Evolutionary conservation across 345 rosid species (phyloP).

Genomic region (Moricandia arvensis): DNA sequence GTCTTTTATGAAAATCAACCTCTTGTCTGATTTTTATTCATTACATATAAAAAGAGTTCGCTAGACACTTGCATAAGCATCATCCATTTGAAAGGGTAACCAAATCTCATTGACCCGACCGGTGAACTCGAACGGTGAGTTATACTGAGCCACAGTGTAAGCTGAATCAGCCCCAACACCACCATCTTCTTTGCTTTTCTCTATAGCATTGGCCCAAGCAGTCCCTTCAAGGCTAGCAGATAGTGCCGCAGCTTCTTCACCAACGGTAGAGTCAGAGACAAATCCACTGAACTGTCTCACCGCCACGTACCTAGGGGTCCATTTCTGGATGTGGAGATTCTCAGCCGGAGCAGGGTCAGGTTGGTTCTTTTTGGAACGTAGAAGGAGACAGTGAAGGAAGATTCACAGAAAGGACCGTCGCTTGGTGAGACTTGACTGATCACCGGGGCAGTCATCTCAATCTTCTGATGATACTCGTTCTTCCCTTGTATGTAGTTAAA

Average conservation of each 20-base stretch:
- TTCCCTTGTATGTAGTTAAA: conserved; percentile 85
- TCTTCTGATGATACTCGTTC: conserved; percentile 51
- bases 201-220: conserved; percentile 57
- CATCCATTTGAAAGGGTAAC: conserved; percentile 52
- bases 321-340: conserved; percentile 66
- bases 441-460: conserved; percentile 94
- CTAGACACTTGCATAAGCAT: too few relatives aligned
- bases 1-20: conserved; percentile 15
- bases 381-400: conserved; percentile 74
- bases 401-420: conserved; percentile 83
- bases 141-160: conserved; percentile 80
- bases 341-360: conserved; percentile 71
- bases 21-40: conserved; percentile 6
- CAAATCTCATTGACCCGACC: conserved; percentile 82
- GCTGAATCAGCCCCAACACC: conserved; percentile 32
- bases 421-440: conserved; percentile 68
- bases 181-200: conserved; percentile 43
- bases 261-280: conserved; percentile 53
- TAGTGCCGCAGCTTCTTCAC: conserved; percentile 74
- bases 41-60: not conserved
- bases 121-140: conserved; percentile 75
- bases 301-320: conserved; percentile 57
- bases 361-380: conserved; percentile 81
- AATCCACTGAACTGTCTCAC: conserved; percentile 78
- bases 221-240: conserved; percentile 60